Evolutionary conservation across 75 land plant species (phyloP), one percentile per base, ranked within the genome.

Genomic region (Pinus tabuliformis): DNA sequence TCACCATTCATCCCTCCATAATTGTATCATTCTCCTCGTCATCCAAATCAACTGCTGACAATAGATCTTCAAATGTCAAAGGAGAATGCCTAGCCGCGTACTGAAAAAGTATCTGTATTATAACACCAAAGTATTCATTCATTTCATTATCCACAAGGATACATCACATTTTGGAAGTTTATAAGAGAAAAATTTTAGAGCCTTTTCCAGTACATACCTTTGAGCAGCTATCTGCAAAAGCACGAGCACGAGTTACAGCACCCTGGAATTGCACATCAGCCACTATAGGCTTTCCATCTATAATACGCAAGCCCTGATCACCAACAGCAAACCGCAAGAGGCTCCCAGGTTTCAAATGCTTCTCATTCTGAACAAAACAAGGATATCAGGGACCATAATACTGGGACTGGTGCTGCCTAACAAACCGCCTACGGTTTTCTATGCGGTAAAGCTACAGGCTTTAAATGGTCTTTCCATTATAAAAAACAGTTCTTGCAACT

Each of bases 151-250:
- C 39, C 58, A 42, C 5, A 20, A 72, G 58, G 45, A 20, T 14
- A 15, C 74, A 72, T 45, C 37, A n/a, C 74, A 72, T 21, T 21
- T 5, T 72, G 20, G 24, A 2, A 49, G 58, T 16, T 72, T 22
- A 49, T 20, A 72, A 72, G 20, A 72, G 30, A n/a, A 28, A 57
- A 72, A 7, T 14, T 24, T 72, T 49, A 56, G 16, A 30, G 49
- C 20, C 49, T 42, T 7, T 17, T 72, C 11, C 24, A 45, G 70
- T 37, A 45, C 39, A 58, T 39, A 95, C 98, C 95, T 97, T 97
- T 4, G 95, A 96, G 83, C 85, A 88, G 71, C 88, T 97, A 79
- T 97, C 98, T 36, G 98, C 98, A 80, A 89, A 89, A 52, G 91
- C 88, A 7, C 99, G 89, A 60, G 82, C 90, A 70, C 90, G 89